Conservation (phyloP, 306 rosid genomes). For the Pyrus communis region DNA sequence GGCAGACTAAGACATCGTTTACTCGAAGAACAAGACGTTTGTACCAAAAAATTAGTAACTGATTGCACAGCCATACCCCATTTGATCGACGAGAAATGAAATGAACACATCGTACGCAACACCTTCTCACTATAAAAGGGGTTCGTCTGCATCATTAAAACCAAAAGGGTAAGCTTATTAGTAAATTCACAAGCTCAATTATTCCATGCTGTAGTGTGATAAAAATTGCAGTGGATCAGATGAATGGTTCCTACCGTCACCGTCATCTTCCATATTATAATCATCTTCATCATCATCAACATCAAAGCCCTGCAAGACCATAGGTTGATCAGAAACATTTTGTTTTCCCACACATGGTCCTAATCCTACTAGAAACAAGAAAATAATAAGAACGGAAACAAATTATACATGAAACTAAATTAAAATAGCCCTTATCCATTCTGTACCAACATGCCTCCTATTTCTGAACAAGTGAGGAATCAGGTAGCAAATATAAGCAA, state of each 20-base stretch:
- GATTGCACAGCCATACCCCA: neutral
- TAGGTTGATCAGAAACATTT: neutral
- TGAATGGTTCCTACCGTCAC: neutral
- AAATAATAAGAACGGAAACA: too few relatives aligned
- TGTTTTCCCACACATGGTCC: neutral
- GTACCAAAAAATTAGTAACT: slow-evolving; percentile 21
- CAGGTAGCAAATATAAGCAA: neutral
- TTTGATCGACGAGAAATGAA: neutral
- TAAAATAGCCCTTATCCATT: too few relatives aligned
- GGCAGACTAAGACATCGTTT: too few relatives aligned
- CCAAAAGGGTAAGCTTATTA: neutral
- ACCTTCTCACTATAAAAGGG: neutral
- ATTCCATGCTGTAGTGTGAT: too few relatives aligned
- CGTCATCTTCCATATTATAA: neutral
- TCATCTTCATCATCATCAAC: slow-evolving; percentile 11
- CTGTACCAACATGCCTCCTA: too few relatives aligned
- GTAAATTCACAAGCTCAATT: neutral
- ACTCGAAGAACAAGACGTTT: slow-evolving; percentile 75
- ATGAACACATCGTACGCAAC: neutral
- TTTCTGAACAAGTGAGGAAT: too few relatives aligned
- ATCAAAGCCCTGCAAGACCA: neutral
- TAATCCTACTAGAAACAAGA: neutral
- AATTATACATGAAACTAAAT: too few relatives aligned
- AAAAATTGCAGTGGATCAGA: neutral
- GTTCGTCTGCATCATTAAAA: neutral